Evolutionary conservation across 208 protist genomes (phyloP), one percentile per base, ranked within the genome.

Genomic region (Tritrichomonas foetus): DNA sequence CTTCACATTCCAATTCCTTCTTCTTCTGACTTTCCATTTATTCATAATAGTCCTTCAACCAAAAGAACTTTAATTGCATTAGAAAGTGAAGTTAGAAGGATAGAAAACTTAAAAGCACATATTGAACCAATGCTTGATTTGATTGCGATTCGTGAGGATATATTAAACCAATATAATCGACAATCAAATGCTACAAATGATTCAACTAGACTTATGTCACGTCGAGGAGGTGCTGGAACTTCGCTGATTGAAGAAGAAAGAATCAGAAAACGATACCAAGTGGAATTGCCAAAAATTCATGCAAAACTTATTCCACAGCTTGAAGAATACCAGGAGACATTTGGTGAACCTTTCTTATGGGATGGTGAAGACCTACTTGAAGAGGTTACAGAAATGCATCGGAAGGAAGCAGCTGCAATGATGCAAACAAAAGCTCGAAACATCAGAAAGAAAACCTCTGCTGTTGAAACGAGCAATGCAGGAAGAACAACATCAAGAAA

Each of bases 211-310:
- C 41, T 89, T 20, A 57, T 36, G 8, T 57, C 78, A 39, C 5
- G 78, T 39, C 53, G 47, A 89, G 78, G 47, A 5, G 16, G 47
- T 33, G 78, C 47, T 89, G 78, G n/a, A 20, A 39, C 41, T 16
- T 39, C 14, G 33, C 44, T 89, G 9, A 53, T 89, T 25, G 41
- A 89, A 89, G 78, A 89, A 89, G 78, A 89, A 89, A 89, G 78
- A 57, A 20, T 89, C 22, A 27, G 78, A 57, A 53, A 47, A 16
- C 53, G 30, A 57, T 57, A 61, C 27, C n/a, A 25, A 33, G 39
- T 41, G 8, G 78, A 89, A 61, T 16, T 89, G 16, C 78, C 78
- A 27, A 89, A 89, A 89, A 47, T 89, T 61, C 78, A 89, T 61
- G 41, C 9, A 33, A 44, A 89, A 33, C 25, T 89, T 20, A 47